These are phyloP conservation scores for Gleditsia sinensis DNA, from an alignment of 306 rosid species.

Conservation along the genomic window DNA sequence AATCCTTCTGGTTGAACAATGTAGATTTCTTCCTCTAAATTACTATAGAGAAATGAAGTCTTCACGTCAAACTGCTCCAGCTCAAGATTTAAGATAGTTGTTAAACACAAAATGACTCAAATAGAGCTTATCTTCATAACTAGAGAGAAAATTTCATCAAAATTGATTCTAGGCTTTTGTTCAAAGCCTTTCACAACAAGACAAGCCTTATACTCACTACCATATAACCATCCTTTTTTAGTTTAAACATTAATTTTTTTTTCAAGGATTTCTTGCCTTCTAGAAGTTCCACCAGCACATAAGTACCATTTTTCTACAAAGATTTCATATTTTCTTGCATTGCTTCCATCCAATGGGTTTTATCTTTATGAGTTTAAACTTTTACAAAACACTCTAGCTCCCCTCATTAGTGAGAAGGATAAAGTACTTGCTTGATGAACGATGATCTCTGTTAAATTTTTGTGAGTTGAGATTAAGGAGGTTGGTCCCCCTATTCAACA, in stretches of 20 bases:
- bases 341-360: background rate
- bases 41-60: background rate
- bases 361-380: background rate
- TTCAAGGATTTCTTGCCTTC: background rate
- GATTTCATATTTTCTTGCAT: background rate
- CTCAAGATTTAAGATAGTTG: background rate
- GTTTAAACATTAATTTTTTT: background rate
- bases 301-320: background rate
- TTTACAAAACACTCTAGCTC: background rate
- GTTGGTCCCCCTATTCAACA: too few relatives aligned
- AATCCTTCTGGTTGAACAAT: background rate
- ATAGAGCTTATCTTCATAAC: background rate
- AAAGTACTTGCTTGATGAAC: background rate
- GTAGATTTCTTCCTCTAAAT: background rate
- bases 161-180: background rate
- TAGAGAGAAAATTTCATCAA: constrained; percentile 10
- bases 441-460: too few relatives aligned
- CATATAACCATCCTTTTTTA: background rate
- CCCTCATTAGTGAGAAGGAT: background rate
- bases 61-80: background rate
- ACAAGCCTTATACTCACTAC: background rate
- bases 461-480: too few relatives aligned
- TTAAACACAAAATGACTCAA: background rate
- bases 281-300: background rate
- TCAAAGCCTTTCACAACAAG: background rate